Evolutionary conservation across 805 yeast genomes (phyloP).

Genomic region (Priceomyces medius): DNA sequence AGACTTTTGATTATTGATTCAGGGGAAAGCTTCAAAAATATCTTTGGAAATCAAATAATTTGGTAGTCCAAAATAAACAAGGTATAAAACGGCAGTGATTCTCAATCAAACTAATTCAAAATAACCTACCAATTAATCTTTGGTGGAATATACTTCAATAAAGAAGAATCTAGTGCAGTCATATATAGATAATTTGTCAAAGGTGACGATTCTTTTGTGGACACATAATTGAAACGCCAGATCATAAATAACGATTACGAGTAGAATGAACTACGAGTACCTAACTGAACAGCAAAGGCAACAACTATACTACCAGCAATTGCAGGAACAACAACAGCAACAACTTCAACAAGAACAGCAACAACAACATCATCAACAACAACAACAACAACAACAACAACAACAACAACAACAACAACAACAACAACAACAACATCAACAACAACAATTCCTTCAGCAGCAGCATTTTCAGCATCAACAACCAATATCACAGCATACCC

Average conservation of each 20-base stretch:
- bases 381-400: constrained; percentile 16
- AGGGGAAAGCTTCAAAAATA: too few relatives aligned
- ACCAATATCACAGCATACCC: constrained; percentile 6
- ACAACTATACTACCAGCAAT: constrained; percentile 26
- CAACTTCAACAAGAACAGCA: constrained; percentile 13
- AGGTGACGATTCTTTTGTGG: not conserved
- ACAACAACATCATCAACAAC: constrained; percentile 10
- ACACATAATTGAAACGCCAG: not conserved
- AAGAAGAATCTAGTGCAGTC: not conserved
- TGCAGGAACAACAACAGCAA: constrained; percentile 19
- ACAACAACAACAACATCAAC: constrained; percentile 15
- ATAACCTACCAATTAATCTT: too few relatives aligned
- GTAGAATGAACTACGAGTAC: constrained; percentile 30
- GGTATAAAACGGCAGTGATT: not conserved
- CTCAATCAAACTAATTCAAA: too few relatives aligned
- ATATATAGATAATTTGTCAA: not conserved
- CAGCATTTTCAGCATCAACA: constrained; percentile 5
- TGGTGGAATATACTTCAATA: too few relatives aligned
- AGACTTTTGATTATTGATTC: too few relatives aligned
- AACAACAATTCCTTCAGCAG: constrained; percentile 11
- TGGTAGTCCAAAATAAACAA: not conserved
- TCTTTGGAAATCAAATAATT: not conserved
- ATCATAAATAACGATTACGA: not conserved
- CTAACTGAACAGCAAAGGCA: constrained; percentile 31
- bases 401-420: constrained; percentile 18